Evolutionary conservation across 1,284 basidiomycete species (phyloP).

Genomic region (Malassezia obtusa): DNA sequence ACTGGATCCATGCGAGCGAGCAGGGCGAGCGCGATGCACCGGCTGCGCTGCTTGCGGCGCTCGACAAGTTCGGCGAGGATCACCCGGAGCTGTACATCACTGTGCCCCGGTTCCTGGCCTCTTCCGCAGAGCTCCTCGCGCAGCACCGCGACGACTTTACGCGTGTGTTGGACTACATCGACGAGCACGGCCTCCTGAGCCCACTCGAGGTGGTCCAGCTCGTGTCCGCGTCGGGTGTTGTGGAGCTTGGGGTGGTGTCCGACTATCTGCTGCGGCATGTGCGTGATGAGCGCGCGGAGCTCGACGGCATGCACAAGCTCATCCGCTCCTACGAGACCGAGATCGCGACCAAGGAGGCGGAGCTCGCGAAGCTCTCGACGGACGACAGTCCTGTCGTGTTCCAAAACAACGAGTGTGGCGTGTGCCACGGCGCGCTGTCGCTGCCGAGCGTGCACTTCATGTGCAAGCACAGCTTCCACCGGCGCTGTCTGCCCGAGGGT

Average conservation of each 20-base stretch:
- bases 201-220: slow-evolving; percentile 80
- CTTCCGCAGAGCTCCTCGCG: slow-evolving; percentile 55
- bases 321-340: slow-evolving; percentile 77
- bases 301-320: slow-evolving; percentile 74
- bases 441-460: slow-evolving; percentile 91
- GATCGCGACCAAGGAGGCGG: slow-evolving; percentile 67
- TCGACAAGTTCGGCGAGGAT: slow-evolving; percentile 63
- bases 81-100: slow-evolving; percentile 73
- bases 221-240: slow-evolving; percentile 71
- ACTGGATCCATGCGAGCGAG: slow-evolving; percentile 59
- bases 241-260: slow-evolving; percentile 79
- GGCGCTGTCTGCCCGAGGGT: slow-evolving; percentile 48
- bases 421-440: slow-evolving; percentile 77
- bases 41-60: slow-evolving; percentile 59
- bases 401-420: slow-evolving; percentile 81
- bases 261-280: slow-evolving; percentile 75
- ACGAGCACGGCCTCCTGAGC: slow-evolving; percentile 69
- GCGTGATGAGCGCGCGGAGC: slow-evolving; percentile 62
- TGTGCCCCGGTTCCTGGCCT: slow-evolving; percentile 80
- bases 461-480: slow-evolving; percentile 95
- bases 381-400: slow-evolving; percentile 71
- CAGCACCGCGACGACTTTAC: slow-evolving; percentile 62
- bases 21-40: slow-evolving; percentile 48
- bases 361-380: slow-evolving; percentile 70
- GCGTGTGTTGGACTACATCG: slow-evolving; percentile 61